Percentiles rank a stretch among this genome's conserved stretches.
Conservation (phyloP, 805 yeast species). For the Metschnikowia amazonensis region DNA sequence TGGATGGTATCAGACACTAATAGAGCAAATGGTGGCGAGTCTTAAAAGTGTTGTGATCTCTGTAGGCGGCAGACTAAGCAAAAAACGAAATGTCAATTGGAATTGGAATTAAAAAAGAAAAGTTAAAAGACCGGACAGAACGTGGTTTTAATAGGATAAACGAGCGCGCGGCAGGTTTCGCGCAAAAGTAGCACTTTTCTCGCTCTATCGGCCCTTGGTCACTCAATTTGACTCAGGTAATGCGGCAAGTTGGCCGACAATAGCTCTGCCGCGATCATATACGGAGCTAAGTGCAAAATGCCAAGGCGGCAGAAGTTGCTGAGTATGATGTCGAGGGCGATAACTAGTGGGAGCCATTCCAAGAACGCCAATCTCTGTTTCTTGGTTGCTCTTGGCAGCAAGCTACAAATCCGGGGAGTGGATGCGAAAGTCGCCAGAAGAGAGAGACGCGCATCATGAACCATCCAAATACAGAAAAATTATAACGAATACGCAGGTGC, state of each 20-base stretch:
- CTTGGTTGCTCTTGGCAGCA: neutral
- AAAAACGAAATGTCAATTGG: neutral
- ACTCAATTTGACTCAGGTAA: neutral
- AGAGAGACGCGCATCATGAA: constrained; percentile 1
- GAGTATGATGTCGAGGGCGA: neutral
- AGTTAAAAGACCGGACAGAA: neutral
- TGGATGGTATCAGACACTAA: neutral
- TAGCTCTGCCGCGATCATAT: too few species aligned
- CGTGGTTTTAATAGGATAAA: neutral
- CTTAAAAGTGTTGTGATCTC: neutral
- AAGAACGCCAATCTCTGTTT: neutral
- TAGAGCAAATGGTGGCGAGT: neutral
- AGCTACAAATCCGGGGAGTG: neutral
- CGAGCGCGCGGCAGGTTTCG: constrained; percentile 3
- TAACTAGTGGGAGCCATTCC: too few species aligned
- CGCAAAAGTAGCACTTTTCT: constrained; percentile 1
- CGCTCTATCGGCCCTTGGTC: neutral
- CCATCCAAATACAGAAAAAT: neutral
- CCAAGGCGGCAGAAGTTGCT: neutral
- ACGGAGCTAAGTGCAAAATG: neutral
- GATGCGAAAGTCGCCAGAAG: constrained; percentile 1
- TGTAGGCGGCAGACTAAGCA: neutral
- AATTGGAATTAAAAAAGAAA: neutral
- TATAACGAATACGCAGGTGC: constrained; percentile 1
- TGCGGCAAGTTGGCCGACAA: constrained; percentile 2